Evolutionary conservation across 2,329 filamentous ascomycete genomes (phyloP).

Genomic region (Elsinoe fawcettii): DNA sequence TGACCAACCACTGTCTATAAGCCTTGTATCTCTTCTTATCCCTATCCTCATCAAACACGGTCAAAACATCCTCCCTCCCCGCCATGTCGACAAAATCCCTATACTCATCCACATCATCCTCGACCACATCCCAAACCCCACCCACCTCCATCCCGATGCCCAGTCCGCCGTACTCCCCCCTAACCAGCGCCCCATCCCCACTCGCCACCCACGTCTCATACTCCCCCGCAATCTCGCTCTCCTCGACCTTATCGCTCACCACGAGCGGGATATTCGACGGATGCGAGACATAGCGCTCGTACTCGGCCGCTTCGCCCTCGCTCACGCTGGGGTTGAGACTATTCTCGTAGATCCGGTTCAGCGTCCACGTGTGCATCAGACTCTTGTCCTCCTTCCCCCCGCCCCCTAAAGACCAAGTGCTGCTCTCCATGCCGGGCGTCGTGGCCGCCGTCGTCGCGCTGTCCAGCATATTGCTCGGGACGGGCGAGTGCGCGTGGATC

Average conservation of each 20-base stretch:
- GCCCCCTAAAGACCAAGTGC: not conserved
- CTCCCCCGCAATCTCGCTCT: slow-evolving; percentile 35
- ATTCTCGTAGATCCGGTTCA: slow-evolving; percentile 75
- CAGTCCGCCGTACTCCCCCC: slow-evolving; percentile 22
- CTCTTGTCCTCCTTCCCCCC: slow-evolving; percentile 53
- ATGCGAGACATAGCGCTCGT: slow-evolving; percentile 79
- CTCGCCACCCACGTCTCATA: slow-evolving; percentile 3
- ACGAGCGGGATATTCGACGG: slow-evolving; percentile 83
- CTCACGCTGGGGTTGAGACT: slow-evolving; percentile 80
- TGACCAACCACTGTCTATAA: slow-evolving; percentile 80
- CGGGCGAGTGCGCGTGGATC: slow-evolving; percentile 23
- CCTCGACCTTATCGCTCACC: slow-evolving; percentile 58
- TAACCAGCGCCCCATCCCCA: slow-evolving; percentile 25
- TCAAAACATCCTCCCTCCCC: slow-evolving; percentile 74
- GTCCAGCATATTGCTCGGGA: slow-evolving; percentile 2
- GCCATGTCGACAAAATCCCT: slow-evolving; percentile 58
- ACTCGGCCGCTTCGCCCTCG: slow-evolving; percentile 70
- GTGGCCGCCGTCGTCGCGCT: slow-evolving; percentile 1
- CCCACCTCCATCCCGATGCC: slow-evolving; percentile 26
- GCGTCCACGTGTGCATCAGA: slow-evolving; percentile 78
- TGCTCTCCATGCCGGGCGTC: slow-evolving; percentile 2
- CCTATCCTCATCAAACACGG: slow-evolving; percentile 77
- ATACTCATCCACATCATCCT: slow-evolving; percentile 65
- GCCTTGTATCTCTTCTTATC: slow-evolving; percentile 94
- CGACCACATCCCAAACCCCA: slow-evolving; percentile 36